Base-by-base conservation (phyloP, 306 rosid genomes). In the Chamaecrista fasciculata region DNA sequence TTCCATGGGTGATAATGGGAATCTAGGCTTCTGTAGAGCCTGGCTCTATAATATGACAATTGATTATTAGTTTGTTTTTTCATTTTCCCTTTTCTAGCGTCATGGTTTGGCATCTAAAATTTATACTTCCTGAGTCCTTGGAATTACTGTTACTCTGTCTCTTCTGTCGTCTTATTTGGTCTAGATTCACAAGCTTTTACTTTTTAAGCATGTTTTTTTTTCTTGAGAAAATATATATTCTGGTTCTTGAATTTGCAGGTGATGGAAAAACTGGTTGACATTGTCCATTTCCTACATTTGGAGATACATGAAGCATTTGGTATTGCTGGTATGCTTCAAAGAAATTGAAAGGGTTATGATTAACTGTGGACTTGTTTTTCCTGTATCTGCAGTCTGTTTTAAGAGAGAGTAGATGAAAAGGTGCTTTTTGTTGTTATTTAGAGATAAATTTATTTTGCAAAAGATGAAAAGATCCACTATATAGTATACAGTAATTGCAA, bases 241-340 rank as follows among this genome's bases (percentile, higher is more conserved):
- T 71, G 53, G 66, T 66, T 80, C 49, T 68, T 82, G 68, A 76
- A 69, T 80, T 64, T 80, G 24, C 89, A 95, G 99, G 91, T 91
- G 76, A 95, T 95, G 99, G 96, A 95, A 86, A 89, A 91, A 77
- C 92, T 95, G 44, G 93, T 80, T 28, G 97, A 95, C 72, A 72
- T 89, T 1, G 97, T 95, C 46, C 89, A 89, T 71, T 89, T 76
- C 79, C 83, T 95, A 70, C 93, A 95, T 79, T 82, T 89, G 88
- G 93, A 89, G 89, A 95, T 91, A 78, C 86, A 82, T 42, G 96
- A 91, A 76, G 89, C 96, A 76, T 95, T 95, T 83, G 95, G 95
- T 64, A 78, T 67, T 83, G 91, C 91, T n/a, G 99, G 99, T 95
- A 89, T 51, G 84, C 70, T 67, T 74, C 78, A 49, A 21, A 80